These are phyloP conservation scores for Paxillus involutus DNA, from an alignment of 768 basidiomycete species.

Conservation along the genomic window DNA sequence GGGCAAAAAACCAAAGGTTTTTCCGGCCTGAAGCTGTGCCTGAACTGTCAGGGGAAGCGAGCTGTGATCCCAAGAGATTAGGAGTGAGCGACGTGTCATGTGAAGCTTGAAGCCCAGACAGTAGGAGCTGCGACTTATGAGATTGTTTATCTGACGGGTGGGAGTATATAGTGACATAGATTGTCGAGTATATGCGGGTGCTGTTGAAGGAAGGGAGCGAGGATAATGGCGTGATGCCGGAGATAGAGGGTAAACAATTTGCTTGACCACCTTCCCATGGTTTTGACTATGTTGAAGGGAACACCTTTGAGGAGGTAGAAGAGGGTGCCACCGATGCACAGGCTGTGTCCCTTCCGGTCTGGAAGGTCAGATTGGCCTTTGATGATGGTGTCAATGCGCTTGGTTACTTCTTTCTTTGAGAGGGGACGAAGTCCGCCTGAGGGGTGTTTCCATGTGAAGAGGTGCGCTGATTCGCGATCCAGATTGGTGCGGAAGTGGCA, in stretches of 20 bases:
- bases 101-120: neutral
- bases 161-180: neutral
- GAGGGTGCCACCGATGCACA: constrained; percentile 29
- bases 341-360: constrained; percentile 26
- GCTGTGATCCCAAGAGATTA: neutral
- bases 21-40: too few species aligned
- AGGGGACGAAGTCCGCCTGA: too few species aligned
- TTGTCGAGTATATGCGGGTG: neutral
- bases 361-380: neutral
- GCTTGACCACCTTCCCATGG: constrained; percentile 34
- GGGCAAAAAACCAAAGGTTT: too few species aligned
- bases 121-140: neutral
- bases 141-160: neutral
- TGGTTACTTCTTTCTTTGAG: constrained; percentile 16
- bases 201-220: constrained; percentile 28
- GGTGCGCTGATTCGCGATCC: too few species aligned
- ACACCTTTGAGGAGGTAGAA: constrained; percentile 27
- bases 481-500: too few species aligned
- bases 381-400: constrained; percentile 11
- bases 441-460: too few species aligned
- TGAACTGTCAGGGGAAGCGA: neutral
- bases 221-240: constrained; percentile 22
- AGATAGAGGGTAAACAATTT: constrained; percentile 33
- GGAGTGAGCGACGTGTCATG: neutral
- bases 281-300: constrained; percentile 32